Percentiles rank a stretch among this genome's conserved stretches.
Evolutionary conservation across 2,329 filamentous ascomycete genomes (phyloP).

Genomic region (Paracoccidioides lutzii): DNA sequence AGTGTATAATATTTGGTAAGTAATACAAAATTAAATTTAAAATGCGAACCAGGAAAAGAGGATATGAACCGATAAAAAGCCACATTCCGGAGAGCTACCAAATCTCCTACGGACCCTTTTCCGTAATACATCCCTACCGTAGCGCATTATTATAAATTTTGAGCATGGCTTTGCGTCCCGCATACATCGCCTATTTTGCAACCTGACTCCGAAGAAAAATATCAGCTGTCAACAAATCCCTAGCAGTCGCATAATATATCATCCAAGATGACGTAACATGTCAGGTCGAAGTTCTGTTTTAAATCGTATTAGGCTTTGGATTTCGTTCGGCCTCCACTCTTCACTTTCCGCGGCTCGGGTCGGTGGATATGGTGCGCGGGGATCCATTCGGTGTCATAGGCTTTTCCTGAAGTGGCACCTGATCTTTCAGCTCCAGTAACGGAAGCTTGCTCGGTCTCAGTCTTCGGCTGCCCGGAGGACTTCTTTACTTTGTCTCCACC

Average conservation of each 20-base stretch:
- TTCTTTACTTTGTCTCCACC: conserved; percentile 52
- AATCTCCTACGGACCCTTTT: neutral
- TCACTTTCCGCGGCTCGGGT: conserved; percentile 54
- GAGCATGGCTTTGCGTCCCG: neutral
- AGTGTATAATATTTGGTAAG: neutral
- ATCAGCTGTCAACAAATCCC: neutral
- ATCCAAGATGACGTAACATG: neutral
- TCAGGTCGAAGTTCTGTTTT: neutral
- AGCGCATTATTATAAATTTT: neutral
- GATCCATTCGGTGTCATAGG: conserved; percentile 89
- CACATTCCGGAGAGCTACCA: neutral
- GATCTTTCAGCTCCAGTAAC: conserved; percentile 60
- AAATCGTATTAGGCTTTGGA: conserved; percentile 4
- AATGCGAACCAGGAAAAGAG: neutral
- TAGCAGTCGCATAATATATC: neutral
- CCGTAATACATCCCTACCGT: neutral
- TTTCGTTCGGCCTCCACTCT: conserved; percentile 25
- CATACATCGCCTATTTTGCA: neutral
- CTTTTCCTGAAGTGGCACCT: conserved; percentile 48
- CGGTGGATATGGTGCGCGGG: conserved; percentile 79
- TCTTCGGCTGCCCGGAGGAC: conserved; percentile 53
- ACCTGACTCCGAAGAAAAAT: neutral
- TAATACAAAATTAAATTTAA: conserved; percentile 1
- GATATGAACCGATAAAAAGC: neutral
- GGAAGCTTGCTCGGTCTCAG: conserved; percentile 46